Evolutionary conservation across 805 yeast genomes (phyloP).

Genomic region (Starmerella stigmatis): DNA sequence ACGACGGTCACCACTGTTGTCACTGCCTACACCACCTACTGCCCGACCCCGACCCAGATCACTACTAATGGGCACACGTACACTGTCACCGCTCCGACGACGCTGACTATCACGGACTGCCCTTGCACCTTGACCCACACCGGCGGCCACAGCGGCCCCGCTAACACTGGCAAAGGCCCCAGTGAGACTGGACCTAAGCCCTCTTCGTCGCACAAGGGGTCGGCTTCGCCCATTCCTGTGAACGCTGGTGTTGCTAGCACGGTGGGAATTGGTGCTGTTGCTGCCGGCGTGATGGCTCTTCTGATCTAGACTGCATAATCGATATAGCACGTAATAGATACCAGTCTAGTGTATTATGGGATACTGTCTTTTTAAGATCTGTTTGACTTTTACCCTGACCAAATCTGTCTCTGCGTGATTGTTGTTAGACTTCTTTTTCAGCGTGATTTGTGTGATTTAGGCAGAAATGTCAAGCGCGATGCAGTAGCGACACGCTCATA

Average conservation of each 20-base stretch:
- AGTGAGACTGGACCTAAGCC: too few species aligned
- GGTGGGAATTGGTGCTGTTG: constrained; percentile 1
- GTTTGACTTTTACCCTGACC: not conserved
- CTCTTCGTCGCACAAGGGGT: too few species aligned
- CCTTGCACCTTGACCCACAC: constrained; percentile 16
- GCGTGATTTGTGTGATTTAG: too few species aligned
- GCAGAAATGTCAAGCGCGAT: too few species aligned
- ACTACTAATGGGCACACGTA: constrained; percentile 8
- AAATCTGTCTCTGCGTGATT: not conserved
- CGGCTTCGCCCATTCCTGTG: not conserved
- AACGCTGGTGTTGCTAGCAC: constrained; percentile 1
- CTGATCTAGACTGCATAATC: too few species aligned
- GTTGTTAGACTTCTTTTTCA: too few species aligned
- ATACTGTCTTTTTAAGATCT: not conserved
- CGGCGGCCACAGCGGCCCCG: not conserved
- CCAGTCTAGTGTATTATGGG: not conserved
- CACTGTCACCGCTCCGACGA: constrained; percentile 12
- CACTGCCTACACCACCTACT: constrained; percentile 2
- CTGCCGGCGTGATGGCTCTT: constrained; percentile 2
- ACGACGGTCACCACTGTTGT: constrained; percentile 3
- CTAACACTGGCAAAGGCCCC: not conserved
- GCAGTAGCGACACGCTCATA: too few species aligned
- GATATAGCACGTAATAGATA: too few species aligned
- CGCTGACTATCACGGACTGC: constrained; percentile 19
- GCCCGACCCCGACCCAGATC: constrained; percentile 7